Conservation (phyloP, 352 stramenopile genomes). For the Pythium graminicola region DNA sequence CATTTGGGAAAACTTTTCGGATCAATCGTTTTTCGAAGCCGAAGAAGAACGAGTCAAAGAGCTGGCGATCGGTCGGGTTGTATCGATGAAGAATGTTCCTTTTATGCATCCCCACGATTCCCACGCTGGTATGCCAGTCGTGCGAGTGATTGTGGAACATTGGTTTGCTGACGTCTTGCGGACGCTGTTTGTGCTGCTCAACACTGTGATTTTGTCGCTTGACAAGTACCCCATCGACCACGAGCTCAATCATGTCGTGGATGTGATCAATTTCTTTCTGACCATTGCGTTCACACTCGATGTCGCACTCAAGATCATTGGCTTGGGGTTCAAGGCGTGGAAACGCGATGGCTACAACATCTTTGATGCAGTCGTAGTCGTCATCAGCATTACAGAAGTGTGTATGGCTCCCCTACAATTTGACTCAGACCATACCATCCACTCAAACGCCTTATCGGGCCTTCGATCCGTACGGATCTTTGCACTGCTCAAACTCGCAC, state of each 20-base stretch:
- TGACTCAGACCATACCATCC: slow-evolving; percentile 16
- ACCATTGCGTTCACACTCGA: slow-evolving; percentile 49
- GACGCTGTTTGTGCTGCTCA: slow-evolving; percentile 47
- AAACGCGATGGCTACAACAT: slow-evolving; percentile 62
- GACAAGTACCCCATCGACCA: slow-evolving; percentile 66
- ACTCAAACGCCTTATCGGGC: slow-evolving; percentile 50
- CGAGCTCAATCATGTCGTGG: slow-evolving; percentile 32
- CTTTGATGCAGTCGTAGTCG: slow-evolving; percentile 65
- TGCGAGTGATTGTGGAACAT: slow-evolving; percentile 35
- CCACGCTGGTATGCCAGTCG: not conserved
- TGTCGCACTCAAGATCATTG: slow-evolving; percentile 64
- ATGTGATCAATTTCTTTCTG: slow-evolving; percentile 59
- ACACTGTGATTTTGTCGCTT: slow-evolving; percentile 78
- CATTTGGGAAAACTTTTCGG: slow-evolving; percentile 80
- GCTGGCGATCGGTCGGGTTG: not conserved
- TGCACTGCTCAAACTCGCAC: slow-evolving; percentile 87
- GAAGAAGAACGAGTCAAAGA: slow-evolving; percentile 38
- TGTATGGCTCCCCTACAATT: slow-evolving; percentile 25
- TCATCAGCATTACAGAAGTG: slow-evolving; percentile 18
- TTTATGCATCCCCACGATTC: not conserved
- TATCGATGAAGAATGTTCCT: not conserved
- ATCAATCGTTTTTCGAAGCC: slow-evolving; percentile 47
- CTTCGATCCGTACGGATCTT: slow-evolving; percentile 86
- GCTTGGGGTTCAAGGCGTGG: slow-evolving; percentile 52
- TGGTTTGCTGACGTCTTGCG: slow-evolving; percentile 50